A percentile compares a stretch with the other conserved stretches of the same genome.
Conservation (phyloP, 768 basidiomycete species). For the Epithele typhae region DNA sequence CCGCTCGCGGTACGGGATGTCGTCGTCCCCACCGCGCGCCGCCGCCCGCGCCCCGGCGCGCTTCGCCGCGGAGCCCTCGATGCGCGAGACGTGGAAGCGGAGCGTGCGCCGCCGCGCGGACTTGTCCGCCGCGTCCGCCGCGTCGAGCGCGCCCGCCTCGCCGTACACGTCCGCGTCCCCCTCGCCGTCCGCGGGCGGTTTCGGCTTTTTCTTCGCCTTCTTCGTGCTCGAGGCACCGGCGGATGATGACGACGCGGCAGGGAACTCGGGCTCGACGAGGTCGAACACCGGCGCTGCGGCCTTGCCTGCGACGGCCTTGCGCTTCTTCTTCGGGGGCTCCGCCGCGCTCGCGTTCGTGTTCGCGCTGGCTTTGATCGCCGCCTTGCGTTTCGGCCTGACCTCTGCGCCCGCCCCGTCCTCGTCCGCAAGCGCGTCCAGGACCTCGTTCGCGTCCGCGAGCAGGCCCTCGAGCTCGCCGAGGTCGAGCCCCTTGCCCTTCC, state of each 20-base stretch:
- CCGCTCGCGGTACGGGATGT: slow-evolving; percentile 84
- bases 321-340: slow-evolving; percentile 60
- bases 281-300: slow-evolving; percentile 52
- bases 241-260: slow-evolving; percentile 26
- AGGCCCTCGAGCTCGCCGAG: slow-evolving; percentile 52
- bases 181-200: slow-evolving; percentile 34
- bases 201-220: slow-evolving; percentile 16
- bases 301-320: slow-evolving; percentile 41
- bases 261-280: slow-evolving; percentile 76
- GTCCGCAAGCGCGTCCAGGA: slow-evolving; percentile 7
- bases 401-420: slow-evolving; percentile 16
- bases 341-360: slow-evolving; percentile 23
- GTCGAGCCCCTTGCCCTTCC: slow-evolving; percentile 26
- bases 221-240: slow-evolving; percentile 20
- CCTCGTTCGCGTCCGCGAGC: slow-evolving; percentile 44
- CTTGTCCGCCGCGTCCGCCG: slow-evolving; percentile 81
- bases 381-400: slow-evolving; percentile 16
- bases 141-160: slow-evolving; percentile 64
- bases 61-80: slow-evolving; percentile 75
- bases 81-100: slow-evolving; percentile 90
- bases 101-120: slow-evolving; percentile 75
- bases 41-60: slow-evolving; percentile 68
- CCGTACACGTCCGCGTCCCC: slow-evolving; percentile 81
- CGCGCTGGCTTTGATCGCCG: no score
- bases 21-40: slow-evolving; percentile 87